Conservation (phyloP, 495 filamentous ascomycete species). For the Niebla homalea region DNA sequence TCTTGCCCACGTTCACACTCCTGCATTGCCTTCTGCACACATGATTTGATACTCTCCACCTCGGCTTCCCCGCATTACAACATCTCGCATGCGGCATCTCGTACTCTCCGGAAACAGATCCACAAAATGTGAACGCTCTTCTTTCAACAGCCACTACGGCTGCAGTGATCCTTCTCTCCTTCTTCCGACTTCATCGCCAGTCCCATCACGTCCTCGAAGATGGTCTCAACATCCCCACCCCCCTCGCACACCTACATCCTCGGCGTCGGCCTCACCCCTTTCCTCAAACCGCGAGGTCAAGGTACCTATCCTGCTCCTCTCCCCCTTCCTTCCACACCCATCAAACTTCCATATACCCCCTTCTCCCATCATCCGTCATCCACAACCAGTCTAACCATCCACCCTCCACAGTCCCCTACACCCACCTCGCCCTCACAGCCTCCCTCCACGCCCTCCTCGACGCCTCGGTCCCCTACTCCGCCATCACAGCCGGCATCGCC, state of each 20-base stretch:
- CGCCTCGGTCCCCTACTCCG: slow-evolving; percentile 90
- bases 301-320: slow-evolving; percentile 18
- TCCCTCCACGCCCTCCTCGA: slow-evolving; percentile 93
- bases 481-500: slow-evolving; percentile 89
- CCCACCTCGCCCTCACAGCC: slow-evolving; percentile 85
- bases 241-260: slow-evolving; percentile 63
- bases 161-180: too few species aligned
- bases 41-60: too few species aligned
- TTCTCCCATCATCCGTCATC: too few species aligned
- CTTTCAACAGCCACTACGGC: too few species aligned
- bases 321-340: neutral
- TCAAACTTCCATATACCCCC: neutral
- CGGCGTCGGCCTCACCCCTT: slow-evolving; percentile 97
- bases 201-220: neutral
- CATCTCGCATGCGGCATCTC: too few species aligned
- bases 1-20: too few species aligned
- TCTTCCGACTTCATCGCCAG: too few species aligned
- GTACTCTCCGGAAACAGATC: too few species aligned
- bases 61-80: too few species aligned
- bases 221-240: neutral
- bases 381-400: slow-evolving; percentile 20
- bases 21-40: too few species aligned
- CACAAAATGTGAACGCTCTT: too few species aligned
- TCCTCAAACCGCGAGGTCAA: slow-evolving; percentile 93
- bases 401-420: slow-evolving; percentile 48